phyloP scores from a whole-genome alignment of 169 alveolate genomes.

The Plasmodium malariae region DNA sequence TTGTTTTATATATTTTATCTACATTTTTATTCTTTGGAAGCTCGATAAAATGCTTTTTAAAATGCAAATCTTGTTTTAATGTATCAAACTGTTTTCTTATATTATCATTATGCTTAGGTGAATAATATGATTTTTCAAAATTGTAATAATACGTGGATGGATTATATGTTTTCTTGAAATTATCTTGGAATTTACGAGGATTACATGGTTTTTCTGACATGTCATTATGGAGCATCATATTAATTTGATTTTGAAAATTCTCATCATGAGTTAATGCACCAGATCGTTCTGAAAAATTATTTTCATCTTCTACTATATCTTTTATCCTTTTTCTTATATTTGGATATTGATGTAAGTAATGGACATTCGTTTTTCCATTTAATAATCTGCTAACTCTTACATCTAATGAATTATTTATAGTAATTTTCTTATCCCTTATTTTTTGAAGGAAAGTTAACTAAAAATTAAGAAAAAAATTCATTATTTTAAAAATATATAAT shows the following conservation, averaged over 20 bases:
- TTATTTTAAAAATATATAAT: too few species aligned
- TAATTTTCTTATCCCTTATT: not conserved
- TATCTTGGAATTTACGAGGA: not conserved
- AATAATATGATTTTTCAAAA: not conserved
- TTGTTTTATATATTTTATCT: not conserved
- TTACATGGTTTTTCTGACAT: not conserved
- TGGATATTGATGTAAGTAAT: not conserved
- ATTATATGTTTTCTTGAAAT: not conserved
- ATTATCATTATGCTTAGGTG: not conserved
- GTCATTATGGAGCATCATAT: not conserved
- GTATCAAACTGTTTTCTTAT: not conserved
- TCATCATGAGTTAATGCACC: not conserved
- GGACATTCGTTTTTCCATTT: not conserved
- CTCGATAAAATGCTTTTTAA: not conserved
- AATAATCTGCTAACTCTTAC: not conserved
- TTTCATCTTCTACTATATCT: not conserved
- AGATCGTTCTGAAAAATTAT: not conserved
- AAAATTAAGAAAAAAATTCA: not conserved
- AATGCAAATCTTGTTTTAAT: not conserved
- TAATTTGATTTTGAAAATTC: not conserved
- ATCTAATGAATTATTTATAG: not conserved
- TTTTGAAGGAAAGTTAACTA: not conserved
- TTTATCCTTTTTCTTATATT: too few species aligned
- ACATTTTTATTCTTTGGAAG: not conserved
- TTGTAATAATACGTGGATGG: not conserved